A percentile compares a stretch with the other conserved stretches of the same genome.
Evolutionary conservation across 768 basidiomycete genomes (phyloP).

Genomic region (Tylopilus felleus): DNA sequence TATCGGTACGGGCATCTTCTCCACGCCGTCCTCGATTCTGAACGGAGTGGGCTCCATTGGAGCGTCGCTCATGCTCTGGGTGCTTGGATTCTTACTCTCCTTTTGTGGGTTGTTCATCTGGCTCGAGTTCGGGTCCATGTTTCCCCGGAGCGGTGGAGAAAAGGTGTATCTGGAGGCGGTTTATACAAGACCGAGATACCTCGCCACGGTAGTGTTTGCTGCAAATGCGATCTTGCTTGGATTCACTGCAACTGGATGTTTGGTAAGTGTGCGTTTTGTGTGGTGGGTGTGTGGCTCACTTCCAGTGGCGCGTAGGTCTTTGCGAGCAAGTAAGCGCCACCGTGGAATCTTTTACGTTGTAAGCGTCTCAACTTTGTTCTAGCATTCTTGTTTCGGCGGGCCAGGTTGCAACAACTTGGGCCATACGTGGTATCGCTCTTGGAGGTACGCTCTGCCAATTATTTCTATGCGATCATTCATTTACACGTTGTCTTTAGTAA

Average conservation of each 20-base stretch:
- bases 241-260: constrained; percentile 43
- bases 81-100: constrained; percentile 56
- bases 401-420: neutral
- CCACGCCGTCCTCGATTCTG: constrained; percentile 58
- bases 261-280: constrained; percentile 34
- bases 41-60: constrained; percentile 54
- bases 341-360: too few relatives aligned
- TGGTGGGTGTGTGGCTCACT: neutral
- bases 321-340: constrained; percentile 29
- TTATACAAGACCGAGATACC: constrained; percentile 44
- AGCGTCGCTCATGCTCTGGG: constrained; percentile 62
- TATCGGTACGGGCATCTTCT: constrained; percentile 65
- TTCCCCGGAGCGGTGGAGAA: constrained; percentile 58
- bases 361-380: neutral
- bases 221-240: constrained; percentile 44
- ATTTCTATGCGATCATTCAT: too few relatives aligned
- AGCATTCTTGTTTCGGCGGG: neutral
- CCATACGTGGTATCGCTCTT: neutral
- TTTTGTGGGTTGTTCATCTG: constrained; percentile 60
- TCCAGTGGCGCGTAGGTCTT: constrained; percentile 22
- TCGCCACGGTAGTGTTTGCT: constrained; percentile 49
- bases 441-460: neutral
- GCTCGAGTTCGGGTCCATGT: constrained; percentile 65
- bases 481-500: neutral
- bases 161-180: constrained; percentile 61